Percentiles rank a stretch among this genome's conserved stretches.
Evolutionary conservation across 2,329 filamentous ascomycete species (phyloP).

Genomic region (Colletotrichum musicola): DNA sequence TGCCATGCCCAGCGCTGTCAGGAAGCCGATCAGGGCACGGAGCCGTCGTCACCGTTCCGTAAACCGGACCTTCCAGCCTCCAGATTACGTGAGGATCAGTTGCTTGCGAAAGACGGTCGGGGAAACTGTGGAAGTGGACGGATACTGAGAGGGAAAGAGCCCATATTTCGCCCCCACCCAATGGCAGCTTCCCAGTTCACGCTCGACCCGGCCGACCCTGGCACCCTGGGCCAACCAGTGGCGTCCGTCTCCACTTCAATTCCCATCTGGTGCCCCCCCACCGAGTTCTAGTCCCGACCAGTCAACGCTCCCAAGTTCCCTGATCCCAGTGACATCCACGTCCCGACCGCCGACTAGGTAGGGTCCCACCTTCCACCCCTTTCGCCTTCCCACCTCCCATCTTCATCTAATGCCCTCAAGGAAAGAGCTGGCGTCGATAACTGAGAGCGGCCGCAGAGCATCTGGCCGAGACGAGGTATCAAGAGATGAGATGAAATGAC

Average conservation of each 20-base stretch:
- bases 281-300: conserved; percentile 18
- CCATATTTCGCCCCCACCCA: neutral
- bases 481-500: conserved; percentile 22
- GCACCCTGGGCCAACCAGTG: too few species aligned
- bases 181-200: conserved; percentile 6
- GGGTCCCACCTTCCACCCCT: conserved; percentile 26
- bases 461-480: neutral
- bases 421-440: neutral
- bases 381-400: conserved; percentile 4
- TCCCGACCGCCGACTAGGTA: conserved; percentile 17
- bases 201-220: too few species aligned
- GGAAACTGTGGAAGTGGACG: conserved; percentile 15
- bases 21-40: neutral
- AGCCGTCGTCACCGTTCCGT: conserved; percentile 12
- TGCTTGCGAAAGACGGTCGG: neutral
- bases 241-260: neutral
- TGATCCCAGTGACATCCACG: conserved; percentile 3
- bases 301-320: neutral
- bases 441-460: neutral
- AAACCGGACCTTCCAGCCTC: neutral
- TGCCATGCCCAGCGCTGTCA: conserved; percentile 14
- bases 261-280: conserved; percentile 3
- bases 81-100: too few species aligned
- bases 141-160: neutral
- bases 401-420: conserved; percentile 6